These are phyloP conservation scores for Neurospora sp. DNA, from an alignment of 2,329 filamentous ascomycete genomes.

Conservation along the genomic window DNA sequence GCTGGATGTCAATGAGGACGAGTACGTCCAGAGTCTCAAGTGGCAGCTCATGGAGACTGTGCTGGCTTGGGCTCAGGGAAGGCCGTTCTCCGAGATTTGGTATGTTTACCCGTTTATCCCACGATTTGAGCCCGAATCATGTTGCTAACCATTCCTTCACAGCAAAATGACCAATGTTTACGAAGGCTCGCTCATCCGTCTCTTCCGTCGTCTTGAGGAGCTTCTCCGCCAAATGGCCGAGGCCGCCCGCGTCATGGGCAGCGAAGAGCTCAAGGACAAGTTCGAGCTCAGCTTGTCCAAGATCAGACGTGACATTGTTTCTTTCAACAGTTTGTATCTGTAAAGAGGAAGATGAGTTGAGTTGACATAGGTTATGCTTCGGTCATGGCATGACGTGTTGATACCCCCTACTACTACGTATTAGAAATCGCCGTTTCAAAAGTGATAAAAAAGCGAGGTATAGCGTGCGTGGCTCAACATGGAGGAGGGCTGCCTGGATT, in stretches of 20 bases:
- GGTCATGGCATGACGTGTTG: neutral
- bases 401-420: neutral
- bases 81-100: slow-evolving; percentile 90
- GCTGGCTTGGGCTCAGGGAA: slow-evolving; percentile 80
- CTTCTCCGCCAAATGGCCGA: slow-evolving; percentile 90
- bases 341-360: slow-evolving; percentile 4
- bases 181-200: slow-evolving; percentile 89
- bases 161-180: slow-evolving; percentile 98
- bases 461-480: neutral
- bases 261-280: slow-evolving; percentile 82
- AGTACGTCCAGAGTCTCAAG: slow-evolving; percentile 83
- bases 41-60: slow-evolving; percentile 97
- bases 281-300: slow-evolving; percentile 80
- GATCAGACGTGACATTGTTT: slow-evolving; percentile 83
- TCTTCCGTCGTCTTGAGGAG: slow-evolving; percentile 93
- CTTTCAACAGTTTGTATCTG: slow-evolving; percentile 21
- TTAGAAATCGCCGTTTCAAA: neutral
- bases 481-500: neutral
- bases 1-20: slow-evolving; percentile 85
- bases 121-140: neutral
- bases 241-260: slow-evolving; percentile 96
- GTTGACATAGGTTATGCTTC: neutral
- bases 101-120: slow-evolving; percentile 37
- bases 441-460: too few species aligned
- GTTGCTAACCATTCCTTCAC: neutral